Base-by-base conservation (phyloP, 805 yeast genomes). In the Schwanniomyces polymorphus region DNA sequence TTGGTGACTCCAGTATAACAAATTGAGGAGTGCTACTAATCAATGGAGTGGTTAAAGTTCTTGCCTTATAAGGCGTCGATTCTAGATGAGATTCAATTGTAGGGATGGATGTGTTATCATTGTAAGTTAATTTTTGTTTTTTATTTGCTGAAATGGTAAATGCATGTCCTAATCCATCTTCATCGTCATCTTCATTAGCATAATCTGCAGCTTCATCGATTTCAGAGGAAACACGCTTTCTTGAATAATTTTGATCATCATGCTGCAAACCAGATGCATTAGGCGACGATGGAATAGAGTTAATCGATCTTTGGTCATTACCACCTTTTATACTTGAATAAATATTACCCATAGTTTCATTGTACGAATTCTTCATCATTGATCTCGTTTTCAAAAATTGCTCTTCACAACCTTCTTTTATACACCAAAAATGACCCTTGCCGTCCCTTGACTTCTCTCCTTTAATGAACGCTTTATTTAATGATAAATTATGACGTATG, bases 351-450 rank as follows among this genome's bases (percentile, higher is more conserved):
- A 73, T 70, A 4, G 72, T 70, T 52, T 72, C 77, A 44, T 70
- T 75, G 54, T 67, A 70, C 41, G 70, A 65, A 47, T 68, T 60
- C 49, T 69, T 69, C 57, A 79, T 81, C 41, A 72, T 73, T 46
- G 76, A 70, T 58, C 82, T 80, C 4, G 79, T 83, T 59, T 82
- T 86, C 57, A 88, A 75, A 58, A 92, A 92, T 62, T 85, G 87
- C 55, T 81, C 80, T 64, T 91, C 97, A 59, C 76, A 81, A 5
- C 96, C 97, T n/a, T 80, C 73, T 51, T 85, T 88, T 43, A 92
- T 87, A 56, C 86, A 82, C 99, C 99, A 92, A 65, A 86, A 92
- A 69, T 91, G 97, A 27, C 94, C 94, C 63, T 88, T 88, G 7
- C 92, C 91, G 68, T 87, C 95, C 55, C 87, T 86, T 10, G 97